Conservation (phyloP, 2,329 filamentous ascomycete genomes). For the Calonectria naviculata region DNA sequence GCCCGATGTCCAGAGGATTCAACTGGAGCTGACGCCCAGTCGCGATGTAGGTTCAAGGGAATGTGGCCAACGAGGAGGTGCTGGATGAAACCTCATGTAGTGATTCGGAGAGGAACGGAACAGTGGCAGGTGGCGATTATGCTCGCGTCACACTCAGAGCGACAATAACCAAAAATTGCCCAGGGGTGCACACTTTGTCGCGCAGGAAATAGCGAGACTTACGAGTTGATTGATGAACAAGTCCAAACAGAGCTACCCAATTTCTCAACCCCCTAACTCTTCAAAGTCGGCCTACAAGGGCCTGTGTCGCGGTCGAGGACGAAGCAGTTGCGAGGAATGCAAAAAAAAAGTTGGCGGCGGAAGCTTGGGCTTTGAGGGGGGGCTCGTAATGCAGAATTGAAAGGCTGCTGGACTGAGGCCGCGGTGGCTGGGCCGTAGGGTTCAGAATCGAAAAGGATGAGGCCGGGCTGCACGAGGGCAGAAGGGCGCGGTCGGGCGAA, state of each 20-base stretch:
- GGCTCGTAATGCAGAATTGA: slow-evolving; percentile 33
- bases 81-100: background rate
- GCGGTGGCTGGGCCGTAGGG: slow-evolving; percentile 30
- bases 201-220: slow-evolving; percentile 35
- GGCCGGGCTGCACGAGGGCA: slow-evolving; percentile 2
- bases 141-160: slow-evolving; percentile 2
- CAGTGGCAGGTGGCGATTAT: background rate
- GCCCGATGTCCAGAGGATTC: slow-evolving; percentile 15
- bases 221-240: slow-evolving; percentile 35
- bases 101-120: background rate
- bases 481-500: slow-evolving; percentile 19
- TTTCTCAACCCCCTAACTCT: slow-evolving; percentile 41
- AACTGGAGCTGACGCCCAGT: background rate
- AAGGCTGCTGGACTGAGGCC: slow-evolving; percentile 31
- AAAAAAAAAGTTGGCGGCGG: slow-evolving; percentile 22
- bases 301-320: slow-evolving; percentile 28
- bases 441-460: slow-evolving; percentile 23
- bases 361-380: slow-evolving; percentile 22
- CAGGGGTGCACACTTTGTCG: slow-evolving; percentile 12
- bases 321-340: slow-evolving; percentile 27
- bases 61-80: background rate
- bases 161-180: slow-evolving; percentile 16
- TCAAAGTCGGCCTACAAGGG: slow-evolving; percentile 40
- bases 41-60: background rate
- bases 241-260: slow-evolving; percentile 34